phyloP scores from a whole-genome alignment of 1,139 yeast species.

The Yamadazyma atlantica region DNA sequence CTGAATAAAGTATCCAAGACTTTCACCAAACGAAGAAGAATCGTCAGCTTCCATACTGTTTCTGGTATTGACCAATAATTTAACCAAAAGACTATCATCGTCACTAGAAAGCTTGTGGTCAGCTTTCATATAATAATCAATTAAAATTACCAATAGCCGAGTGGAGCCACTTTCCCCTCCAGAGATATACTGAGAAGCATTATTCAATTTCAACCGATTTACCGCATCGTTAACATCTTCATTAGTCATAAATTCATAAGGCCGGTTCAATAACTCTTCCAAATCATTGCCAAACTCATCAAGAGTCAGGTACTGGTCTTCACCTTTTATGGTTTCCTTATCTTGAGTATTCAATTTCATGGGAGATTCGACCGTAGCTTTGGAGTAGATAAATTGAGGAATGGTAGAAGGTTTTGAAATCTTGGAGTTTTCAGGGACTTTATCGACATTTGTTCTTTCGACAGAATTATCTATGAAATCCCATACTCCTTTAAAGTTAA shows the following conservation, averaged over 20 bases:
- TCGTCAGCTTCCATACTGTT: constrained; percentile 14
- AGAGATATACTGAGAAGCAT: constrained; percentile 6
- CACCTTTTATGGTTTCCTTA: constrained; percentile 13
- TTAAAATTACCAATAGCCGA: constrained; percentile 11
- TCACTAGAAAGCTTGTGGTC: constrained; percentile 6
- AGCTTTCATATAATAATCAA: constrained; percentile 13
- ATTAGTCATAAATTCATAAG: constrained; percentile 13
- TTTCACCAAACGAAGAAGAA: constrained; percentile 12
- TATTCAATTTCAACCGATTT: constrained; percentile 9
- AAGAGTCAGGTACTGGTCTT: constrained; percentile 22
- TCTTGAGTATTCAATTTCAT: constrained; percentile 29
- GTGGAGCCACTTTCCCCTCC: constrained; percentile 9
- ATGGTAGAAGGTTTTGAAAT: constrained; percentile 10
- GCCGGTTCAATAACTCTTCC: constrained; percentile 18
- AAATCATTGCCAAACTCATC: constrained; percentile 31
- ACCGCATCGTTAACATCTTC: constrained; percentile 6
- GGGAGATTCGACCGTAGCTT: constrained; percentile 37
- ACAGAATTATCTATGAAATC: constrained; percentile 32
- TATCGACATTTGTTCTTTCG: constrained; percentile 18
- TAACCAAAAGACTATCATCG: constrained; percentile 13
- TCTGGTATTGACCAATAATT: constrained; percentile 21
- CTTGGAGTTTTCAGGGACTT: constrained; percentile 4
- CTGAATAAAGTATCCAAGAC: constrained; percentile 13
- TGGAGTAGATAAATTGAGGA: constrained; percentile 19
- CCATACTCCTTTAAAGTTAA: constrained; percentile 38